Percentiles rank a stretch among this genome's conserved stretches.
Conservation (phyloP, 2,329 filamentous ascomycete species). For the Exophiala calicioides region DNA sequence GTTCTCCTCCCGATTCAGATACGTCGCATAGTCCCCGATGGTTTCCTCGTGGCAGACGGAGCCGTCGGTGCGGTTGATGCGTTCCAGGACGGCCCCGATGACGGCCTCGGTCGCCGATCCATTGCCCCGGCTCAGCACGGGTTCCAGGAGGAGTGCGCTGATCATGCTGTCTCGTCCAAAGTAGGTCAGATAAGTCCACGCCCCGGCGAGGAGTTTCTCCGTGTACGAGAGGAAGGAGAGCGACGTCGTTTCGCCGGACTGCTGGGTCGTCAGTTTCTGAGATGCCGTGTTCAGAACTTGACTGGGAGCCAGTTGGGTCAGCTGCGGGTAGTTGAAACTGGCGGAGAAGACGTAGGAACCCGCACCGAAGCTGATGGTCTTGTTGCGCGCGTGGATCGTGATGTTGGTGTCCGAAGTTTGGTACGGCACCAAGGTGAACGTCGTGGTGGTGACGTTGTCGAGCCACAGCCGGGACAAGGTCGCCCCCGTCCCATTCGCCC, state of each 20-base stretch:
- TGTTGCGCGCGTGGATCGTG: slow-evolving; percentile 44
- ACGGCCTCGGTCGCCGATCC: slow-evolving; percentile 62
- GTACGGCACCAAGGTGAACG: slow-evolving; percentile 50
- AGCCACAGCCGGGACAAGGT: slow-evolving; percentile 60
- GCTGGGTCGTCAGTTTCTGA: slow-evolving; percentile 47
- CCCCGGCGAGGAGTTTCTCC: slow-evolving; percentile 63
- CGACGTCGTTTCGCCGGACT: slow-evolving; percentile 52
- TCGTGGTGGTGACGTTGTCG: slow-evolving; percentile 61
- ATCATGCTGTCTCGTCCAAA: slow-evolving; percentile 69
- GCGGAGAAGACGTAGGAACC: slow-evolving; percentile 62
- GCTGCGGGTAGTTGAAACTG: slow-evolving; percentile 63
- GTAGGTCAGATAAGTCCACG: slow-evolving; percentile 67
- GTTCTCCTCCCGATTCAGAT: slow-evolving; percentile 56
- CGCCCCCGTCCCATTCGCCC: slow-evolving; percentile 46
- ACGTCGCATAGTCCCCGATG: slow-evolving; percentile 66
- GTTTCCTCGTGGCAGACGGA: slow-evolving; percentile 66
- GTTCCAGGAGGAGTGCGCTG: slow-evolving; percentile 58
- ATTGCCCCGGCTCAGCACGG: slow-evolving; percentile 58
- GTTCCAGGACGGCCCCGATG: slow-evolving; percentile 61
- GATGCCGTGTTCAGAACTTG: slow-evolving; percentile 55
- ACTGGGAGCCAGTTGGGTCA: slow-evolving; percentile 53
- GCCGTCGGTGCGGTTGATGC: slow-evolving; percentile 61
- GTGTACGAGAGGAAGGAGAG: slow-evolving; percentile 66
- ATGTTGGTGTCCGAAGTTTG: slow-evolving; percentile 25
- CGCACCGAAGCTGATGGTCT: slow-evolving; percentile 50